A percentile compares a stretch with the other conserved stretches of the same genome.
These are phyloP conservation scores for Daldinia decipiens DNA, from an alignment of 495 filamentous ascomycete species.

Conservation along the genomic window DNA sequence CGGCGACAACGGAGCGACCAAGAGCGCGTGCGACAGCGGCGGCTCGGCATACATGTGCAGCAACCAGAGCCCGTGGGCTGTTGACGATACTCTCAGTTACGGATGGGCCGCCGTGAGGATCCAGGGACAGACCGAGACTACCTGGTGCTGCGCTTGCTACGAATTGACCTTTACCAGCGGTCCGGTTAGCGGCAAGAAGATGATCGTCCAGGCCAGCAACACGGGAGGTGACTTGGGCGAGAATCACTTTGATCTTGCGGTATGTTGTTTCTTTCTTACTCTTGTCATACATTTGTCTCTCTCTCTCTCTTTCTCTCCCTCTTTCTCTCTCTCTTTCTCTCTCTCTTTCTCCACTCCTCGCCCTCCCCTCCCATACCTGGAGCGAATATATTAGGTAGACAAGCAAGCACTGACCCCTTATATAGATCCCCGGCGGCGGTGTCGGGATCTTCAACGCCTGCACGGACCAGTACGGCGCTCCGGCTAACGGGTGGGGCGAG, in stretches of 20 bases:
- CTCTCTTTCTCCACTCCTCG: constrained; percentile 56
- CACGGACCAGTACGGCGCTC: constrained; percentile 68
- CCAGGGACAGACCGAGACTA: constrained; percentile 60
- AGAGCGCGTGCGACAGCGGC: constrained; percentile 61
- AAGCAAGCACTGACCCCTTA: not conserved
- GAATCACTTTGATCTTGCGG: constrained; percentile 72
- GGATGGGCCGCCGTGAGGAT: constrained; percentile 72
- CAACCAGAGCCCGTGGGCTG: constrained; percentile 70
- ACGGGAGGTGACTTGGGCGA: constrained; percentile 67
- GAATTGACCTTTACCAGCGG: constrained; percentile 72
- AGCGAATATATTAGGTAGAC: too few species aligned
- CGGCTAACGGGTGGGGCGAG: constrained; percentile 67
- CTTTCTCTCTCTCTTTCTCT: too few species aligned
- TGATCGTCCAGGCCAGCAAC: constrained; percentile 76
- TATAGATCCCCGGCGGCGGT: constrained; percentile 71
- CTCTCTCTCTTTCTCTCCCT: too few species aligned
- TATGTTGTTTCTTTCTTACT: constrained; percentile 38
- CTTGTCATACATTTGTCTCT: too few species aligned
- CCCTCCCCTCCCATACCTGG: constrained; percentile 1
- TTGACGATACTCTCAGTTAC: constrained; percentile 65
- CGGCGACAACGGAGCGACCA: constrained; percentile 57
- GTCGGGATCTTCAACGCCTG: constrained; percentile 73
- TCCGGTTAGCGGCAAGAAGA: constrained; percentile 65
- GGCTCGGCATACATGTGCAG: constrained; percentile 71
- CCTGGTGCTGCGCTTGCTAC: constrained; percentile 76